Conservation (phyloP, 495 filamentous ascomycete genomes). For the Pseudotulostoma volvatum region DNA sequence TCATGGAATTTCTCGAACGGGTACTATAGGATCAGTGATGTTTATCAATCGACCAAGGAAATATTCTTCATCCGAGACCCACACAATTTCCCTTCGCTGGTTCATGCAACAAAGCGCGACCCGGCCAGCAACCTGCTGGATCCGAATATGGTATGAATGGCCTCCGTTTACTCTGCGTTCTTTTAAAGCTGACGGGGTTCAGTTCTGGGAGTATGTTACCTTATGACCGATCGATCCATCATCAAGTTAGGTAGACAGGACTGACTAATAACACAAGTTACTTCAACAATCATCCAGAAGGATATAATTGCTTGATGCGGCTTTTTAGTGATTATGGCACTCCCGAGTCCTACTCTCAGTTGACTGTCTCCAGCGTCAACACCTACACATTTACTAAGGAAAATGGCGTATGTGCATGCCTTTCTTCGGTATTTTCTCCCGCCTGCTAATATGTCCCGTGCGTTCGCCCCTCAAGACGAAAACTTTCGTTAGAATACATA, state of each 20-base stretch:
- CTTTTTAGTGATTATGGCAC: slow-evolving; percentile 51
- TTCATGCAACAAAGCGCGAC: slow-evolving; percentile 34
- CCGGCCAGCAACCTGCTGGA: slow-evolving; percentile 30
- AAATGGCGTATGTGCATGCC: slow-evolving; percentile 23
- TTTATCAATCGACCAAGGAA: slow-evolving; percentile 9
- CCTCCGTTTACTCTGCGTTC: not conserved
- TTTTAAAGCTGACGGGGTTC: slow-evolving; percentile 2
- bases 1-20: slow-evolving; percentile 9
- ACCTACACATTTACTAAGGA: slow-evolving; percentile 51
- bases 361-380: slow-evolving; percentile 50
- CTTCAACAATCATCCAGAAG: slow-evolving; percentile 44
- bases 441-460: too few relatives aligned
- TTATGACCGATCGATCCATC: too few relatives aligned
- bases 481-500: too few relatives aligned
- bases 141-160: slow-evolving; percentile 29
- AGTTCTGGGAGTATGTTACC: slow-evolving; percentile 48
- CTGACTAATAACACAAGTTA: too few relatives aligned
- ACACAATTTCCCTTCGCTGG: slow-evolving; percentile 39
- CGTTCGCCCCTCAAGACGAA: too few relatives aligned
- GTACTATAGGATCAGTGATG: not conserved
- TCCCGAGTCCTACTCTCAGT: slow-evolving; percentile 40
- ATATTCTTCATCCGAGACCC: slow-evolving; percentile 41
- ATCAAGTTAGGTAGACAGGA: too few relatives aligned
- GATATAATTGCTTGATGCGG: slow-evolving; percentile 50
- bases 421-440: too few relatives aligned